Conservation (phyloP, 192 early-diverging fungal species). For the Backusella psychrophila region DNA sequence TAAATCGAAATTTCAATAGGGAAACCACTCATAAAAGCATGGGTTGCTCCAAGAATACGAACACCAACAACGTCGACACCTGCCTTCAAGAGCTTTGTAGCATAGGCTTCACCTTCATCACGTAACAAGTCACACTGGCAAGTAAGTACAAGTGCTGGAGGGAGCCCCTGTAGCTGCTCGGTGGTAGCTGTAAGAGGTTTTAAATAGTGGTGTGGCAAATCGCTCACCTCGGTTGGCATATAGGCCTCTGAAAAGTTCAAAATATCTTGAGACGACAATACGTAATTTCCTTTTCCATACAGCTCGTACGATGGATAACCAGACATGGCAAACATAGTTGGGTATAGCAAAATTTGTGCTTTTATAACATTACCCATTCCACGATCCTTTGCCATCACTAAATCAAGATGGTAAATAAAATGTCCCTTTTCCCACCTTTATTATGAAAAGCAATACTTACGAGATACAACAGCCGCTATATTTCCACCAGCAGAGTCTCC, state of each 20-base stretch:
- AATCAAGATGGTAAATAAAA: background rate
- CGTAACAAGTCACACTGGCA: constrained; percentile 17
- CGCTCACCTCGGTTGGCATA: background rate
- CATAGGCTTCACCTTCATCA: constrained; percentile 22
- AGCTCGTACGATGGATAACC: constrained; percentile 1
- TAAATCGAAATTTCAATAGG: background rate
- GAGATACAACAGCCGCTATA: background rate
- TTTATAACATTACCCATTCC: background rate
- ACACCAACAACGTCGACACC: constrained; percentile 30
- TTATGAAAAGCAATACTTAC: background rate
- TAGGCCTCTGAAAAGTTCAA: background rate
- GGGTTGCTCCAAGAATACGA: constrained; percentile 8
- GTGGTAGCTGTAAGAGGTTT: background rate
- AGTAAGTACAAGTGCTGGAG: constrained; percentile 16
- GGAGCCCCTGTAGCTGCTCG: constrained; percentile 11
- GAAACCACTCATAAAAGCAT: constrained; percentile 5
- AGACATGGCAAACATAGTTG: background rate
- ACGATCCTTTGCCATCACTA: constrained; percentile 2
- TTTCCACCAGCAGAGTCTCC: constrained; percentile 27
- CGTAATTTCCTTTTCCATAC: background rate
- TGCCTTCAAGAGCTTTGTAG: background rate
- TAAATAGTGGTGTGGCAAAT: background rate
- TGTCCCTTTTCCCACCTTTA: background rate
- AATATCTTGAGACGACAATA: background rate
- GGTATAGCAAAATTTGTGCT: constrained; percentile 17